These are phyloP conservation scores for Paraphaeosphaeria sporulosa DNA, from an alignment of 2,329 filamentous ascomycete species.

Conservation along the genomic window DNA sequence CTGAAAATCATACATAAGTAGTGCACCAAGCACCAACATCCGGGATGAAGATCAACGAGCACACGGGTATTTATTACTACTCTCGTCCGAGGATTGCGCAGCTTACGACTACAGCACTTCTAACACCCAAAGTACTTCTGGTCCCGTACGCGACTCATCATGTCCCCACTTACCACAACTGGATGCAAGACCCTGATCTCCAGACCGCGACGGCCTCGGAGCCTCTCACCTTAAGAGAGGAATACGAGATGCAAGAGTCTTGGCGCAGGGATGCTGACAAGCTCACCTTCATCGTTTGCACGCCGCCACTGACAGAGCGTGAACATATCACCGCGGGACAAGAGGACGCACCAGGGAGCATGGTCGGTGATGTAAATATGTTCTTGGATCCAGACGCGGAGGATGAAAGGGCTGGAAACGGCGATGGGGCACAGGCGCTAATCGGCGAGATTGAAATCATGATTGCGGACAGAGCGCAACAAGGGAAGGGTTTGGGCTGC, in stretches of 20 bases:
- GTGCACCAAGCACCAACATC: not conserved
- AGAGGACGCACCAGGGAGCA: constrained; percentile 61
- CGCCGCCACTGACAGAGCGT: constrained; percentile 6
- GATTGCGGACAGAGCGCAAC: constrained; percentile 70
- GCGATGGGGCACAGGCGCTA: constrained; percentile 26
- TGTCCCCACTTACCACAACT: constrained; percentile 82
- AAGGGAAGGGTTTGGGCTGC: constrained; percentile 70
- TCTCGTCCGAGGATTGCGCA: not conserved
- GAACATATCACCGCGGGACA: constrained; percentile 24
- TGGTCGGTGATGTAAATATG: constrained; percentile 65
- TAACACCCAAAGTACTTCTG: constrained; percentile 71
- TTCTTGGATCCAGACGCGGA: constrained; percentile 67
- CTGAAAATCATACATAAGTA: too few relatives aligned
- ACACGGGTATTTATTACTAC: constrained; percentile 37
- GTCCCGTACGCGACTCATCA: constrained; percentile 86
- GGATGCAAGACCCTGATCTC: constrained; percentile 89
- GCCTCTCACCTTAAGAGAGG: constrained; percentile 77
- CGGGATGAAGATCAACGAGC: constrained; percentile 54
- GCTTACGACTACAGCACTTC: constrained; percentile 64
- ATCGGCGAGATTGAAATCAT: constrained; percentile 86
- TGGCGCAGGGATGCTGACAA: constrained; percentile 88
- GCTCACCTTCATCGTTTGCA: constrained; percentile 87
- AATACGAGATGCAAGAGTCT: constrained; percentile 88
- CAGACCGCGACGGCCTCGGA: constrained; percentile 89
- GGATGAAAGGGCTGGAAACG: constrained; percentile 23